phyloP scores from a whole-genome alignment of 805 yeast genomes.

The Vanderwaltozyma tropicalis region DNA sequence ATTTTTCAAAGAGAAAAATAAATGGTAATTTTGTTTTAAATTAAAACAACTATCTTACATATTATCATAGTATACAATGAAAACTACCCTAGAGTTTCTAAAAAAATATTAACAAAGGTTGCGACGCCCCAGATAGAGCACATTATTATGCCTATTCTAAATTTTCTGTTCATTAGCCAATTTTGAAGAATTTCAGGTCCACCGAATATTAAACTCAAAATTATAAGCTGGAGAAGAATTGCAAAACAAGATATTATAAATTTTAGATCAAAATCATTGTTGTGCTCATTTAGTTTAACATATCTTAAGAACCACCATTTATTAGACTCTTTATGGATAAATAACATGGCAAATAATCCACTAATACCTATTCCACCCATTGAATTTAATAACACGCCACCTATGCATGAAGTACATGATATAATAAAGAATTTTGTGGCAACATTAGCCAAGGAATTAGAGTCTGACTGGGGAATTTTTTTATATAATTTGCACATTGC shows the following conservation, averaged over 20 bases:
- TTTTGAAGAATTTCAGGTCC: slow-evolving; percentile 7
- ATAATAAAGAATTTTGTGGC: slow-evolving; percentile 67
- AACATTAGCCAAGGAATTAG: slow-evolving; percentile 8
- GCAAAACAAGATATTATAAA: slow-evolving; percentile 20
- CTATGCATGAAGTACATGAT: slow-evolving; percentile 90
- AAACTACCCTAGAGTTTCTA: slow-evolving; percentile 8
- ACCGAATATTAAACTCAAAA: slow-evolving; percentile 13
- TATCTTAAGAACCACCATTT: slow-evolving; percentile 20
- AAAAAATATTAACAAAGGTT: slow-evolving; percentile 16
- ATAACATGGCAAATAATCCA: slow-evolving; percentile 40
- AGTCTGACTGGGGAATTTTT: slow-evolving; percentile 16
- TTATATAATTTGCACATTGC: slow-evolving; percentile 58
- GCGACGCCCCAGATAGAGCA: slow-evolving; percentile 21
- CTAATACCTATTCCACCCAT: slow-evolving; percentile 76
- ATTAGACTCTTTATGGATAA: slow-evolving; percentile 9
- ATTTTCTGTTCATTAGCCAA: slow-evolving; percentile 9
- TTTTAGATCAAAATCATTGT: slow-evolving; percentile 6
- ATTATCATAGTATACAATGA: too few species aligned
- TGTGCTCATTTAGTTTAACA: slow-evolving; percentile 11
- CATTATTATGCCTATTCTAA: slow-evolving; percentile 17
- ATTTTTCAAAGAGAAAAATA: too few species aligned
- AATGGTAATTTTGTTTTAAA: too few species aligned
- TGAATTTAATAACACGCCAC: slow-evolving; percentile 77
- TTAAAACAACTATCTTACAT: too few species aligned
- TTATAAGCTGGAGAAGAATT: slow-evolving; percentile 14